These are phyloP conservation scores for Saxophila tyrrhenica DNA, from an alignment of 495 filamentous ascomycete genomes.

Conservation along the genomic window DNA sequence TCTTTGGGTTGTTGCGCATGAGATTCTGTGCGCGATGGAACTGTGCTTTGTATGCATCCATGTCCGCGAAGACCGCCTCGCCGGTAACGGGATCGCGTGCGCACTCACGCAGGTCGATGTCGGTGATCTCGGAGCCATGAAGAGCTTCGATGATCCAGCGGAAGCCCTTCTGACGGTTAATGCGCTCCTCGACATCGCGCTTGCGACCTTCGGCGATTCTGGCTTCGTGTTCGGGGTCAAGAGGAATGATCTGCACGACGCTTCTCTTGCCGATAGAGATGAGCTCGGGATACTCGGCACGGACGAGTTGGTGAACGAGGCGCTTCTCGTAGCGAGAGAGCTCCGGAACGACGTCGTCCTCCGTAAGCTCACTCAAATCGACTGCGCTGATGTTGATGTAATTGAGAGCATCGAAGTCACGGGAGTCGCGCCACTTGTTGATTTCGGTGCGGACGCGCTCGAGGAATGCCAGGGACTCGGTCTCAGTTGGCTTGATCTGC, in stretches of 20 bases:
- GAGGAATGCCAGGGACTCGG: slow-evolving; percentile 46
- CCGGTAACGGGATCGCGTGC: slow-evolving; percentile 15
- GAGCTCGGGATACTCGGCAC: slow-evolving; percentile 48
- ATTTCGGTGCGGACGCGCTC: slow-evolving; percentile 38
- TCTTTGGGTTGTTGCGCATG: slow-evolving; percentile 38
- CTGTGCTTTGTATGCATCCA: slow-evolving; percentile 21
- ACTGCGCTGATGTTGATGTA: slow-evolving; percentile 18
- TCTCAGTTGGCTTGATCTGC: slow-evolving; percentile 42
- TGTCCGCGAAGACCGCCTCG: slow-evolving; percentile 23
- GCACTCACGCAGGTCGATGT: slow-evolving; percentile 38
- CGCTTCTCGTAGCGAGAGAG: slow-evolving; percentile 41
- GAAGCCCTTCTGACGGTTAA: slow-evolving; percentile 47
- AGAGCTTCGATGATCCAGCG: slow-evolving; percentile 63
- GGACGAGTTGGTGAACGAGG: slow-evolving; percentile 58
- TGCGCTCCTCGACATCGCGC: slow-evolving; percentile 31
- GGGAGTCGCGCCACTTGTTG: slow-evolving; percentile 34
- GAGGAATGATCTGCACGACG: slow-evolving; percentile 44
- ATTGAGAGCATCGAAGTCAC: neutral
- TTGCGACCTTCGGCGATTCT: slow-evolving; percentile 30
- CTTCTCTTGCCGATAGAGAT: slow-evolving; percentile 34
- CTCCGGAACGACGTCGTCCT: slow-evolving; percentile 7
- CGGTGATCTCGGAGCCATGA: slow-evolving; percentile 43
- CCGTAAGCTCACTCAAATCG: neutral
- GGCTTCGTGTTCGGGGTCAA: slow-evolving; percentile 39
- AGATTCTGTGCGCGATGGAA: slow-evolving; percentile 27